phyloP scores from a whole-genome alignment of 225 moss, liverwort and hornwort genomes.

The Straminergon stramineum region DNA sequence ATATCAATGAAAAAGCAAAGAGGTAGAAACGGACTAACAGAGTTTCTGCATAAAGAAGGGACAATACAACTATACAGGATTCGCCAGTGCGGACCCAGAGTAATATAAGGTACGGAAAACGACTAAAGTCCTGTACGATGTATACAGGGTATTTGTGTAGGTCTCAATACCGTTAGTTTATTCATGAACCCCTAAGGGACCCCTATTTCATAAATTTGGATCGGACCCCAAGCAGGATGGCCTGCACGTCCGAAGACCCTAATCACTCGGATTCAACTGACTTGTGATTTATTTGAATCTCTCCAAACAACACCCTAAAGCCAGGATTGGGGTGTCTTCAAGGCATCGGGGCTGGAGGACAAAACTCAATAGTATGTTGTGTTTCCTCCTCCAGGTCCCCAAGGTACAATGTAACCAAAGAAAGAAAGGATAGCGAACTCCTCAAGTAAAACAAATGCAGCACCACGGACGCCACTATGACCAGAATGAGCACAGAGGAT shows the following conservation, averaged over 20 bases:
- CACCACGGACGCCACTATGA: not conserved
- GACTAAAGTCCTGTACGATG: not conserved
- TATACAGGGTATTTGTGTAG: not conserved
- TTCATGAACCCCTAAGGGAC: not conserved
- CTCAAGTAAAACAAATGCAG: not conserved
- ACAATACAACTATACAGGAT: not conserved
- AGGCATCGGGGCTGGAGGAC: not conserved
- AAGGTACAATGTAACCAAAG: not conserved
- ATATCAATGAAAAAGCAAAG: not conserved
- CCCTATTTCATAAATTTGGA: not conserved
- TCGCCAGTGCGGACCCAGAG: not conserved
- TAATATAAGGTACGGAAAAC: not conserved
- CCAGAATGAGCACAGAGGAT: not conserved
- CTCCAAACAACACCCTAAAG: not conserved
- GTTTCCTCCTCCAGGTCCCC: not conserved
- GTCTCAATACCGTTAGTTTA: no score
- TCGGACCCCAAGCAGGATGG: not conserved
- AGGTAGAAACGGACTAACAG: not conserved
- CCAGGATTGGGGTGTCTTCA: not conserved
- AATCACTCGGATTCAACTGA: not conserved
- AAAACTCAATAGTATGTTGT: no score
- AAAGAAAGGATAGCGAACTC: not conserved
- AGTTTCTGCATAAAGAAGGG: not conserved
- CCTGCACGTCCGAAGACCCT: not conserved
- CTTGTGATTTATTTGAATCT: not conserved